Evolutionary conservation across 805 yeast genomes (phyloP).

Genomic region (Lipomyces spencermartinsiae): DNA sequence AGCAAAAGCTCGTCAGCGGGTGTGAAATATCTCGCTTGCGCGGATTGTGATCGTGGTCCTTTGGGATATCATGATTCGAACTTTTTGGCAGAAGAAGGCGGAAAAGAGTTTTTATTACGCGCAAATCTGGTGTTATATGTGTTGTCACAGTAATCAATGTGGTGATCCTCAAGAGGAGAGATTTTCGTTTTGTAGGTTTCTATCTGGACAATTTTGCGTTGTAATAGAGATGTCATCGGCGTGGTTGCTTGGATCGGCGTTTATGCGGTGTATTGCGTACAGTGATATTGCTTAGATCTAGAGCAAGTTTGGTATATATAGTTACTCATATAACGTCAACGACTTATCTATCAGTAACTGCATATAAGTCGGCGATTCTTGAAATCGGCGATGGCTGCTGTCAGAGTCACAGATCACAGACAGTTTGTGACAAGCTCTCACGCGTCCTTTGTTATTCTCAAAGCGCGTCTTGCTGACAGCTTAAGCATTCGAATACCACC

Average conservation of each 20-base stretch:
- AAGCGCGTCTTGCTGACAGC: background rate
- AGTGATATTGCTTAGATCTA: background rate
- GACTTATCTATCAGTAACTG: background rate
- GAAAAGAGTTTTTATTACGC: slow-evolving; percentile 24
- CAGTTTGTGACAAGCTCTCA: background rate
- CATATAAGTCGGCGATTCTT: background rate
- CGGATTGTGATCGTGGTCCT: slow-evolving; percentile 41
- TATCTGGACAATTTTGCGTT: background rate
- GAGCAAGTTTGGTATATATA: background rate
- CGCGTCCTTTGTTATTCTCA: background rate
- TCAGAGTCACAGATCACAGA: background rate
- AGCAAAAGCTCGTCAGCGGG: slow-evolving; percentile 33
- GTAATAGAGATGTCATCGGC: background rate
- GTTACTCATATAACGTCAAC: background rate
- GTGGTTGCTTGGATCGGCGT: slow-evolving; percentile 1
- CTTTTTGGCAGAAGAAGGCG: background rate
- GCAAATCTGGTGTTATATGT: slow-evolving; percentile 28
- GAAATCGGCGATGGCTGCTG: background rate
- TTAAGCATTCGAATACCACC: background rate
- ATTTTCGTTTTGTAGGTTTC: background rate
- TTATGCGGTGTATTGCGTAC: background rate
- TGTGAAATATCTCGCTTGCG: slow-evolving; percentile 39
- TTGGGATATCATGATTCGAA: slow-evolving; percentile 36
- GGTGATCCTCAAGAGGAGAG: background rate
- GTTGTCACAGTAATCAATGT: slow-evolving; percentile 1